Percentiles rank a stretch among this genome's conserved stretches.
Evolutionary conservation across 83 land plant species (phyloP).

Genomic region (Picea abies): DNA sequence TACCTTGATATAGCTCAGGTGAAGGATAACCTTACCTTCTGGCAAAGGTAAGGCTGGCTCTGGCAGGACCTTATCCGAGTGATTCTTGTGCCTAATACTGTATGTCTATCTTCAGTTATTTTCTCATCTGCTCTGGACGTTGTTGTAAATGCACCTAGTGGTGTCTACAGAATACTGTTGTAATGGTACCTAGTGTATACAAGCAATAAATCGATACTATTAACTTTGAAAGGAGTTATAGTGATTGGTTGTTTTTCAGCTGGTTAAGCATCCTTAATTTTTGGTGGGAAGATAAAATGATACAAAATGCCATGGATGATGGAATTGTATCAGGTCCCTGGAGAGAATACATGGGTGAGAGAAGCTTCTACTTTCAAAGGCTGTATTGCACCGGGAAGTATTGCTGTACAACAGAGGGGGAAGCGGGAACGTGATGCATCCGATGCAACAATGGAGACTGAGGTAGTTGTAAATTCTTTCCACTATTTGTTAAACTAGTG

Average conservation of each 20-base stretch:
- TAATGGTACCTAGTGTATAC: no score
- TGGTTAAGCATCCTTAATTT: background rate
- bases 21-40: no score
- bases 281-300: background rate
- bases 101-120: no score
- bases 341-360: conserved; percentile 79
- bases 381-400: background rate
- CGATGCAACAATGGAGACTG: background rate
- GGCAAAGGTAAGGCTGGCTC: no score
- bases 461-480: background rate
- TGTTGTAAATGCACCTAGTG: no score
- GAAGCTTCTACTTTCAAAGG: conserved; percentile 28
- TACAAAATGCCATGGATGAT: background rate
- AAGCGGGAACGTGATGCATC: conserved; percentile 64
- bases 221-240: background rate
- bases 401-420: conserved; percentile 39
- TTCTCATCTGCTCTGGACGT: no score
- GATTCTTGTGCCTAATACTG: no score
- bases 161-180: no score
- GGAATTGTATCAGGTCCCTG: conserved; percentile 74
- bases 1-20: no score
- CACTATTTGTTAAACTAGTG: background rate
- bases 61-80: no score
- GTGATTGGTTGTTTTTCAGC: background rate
- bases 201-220: no score